Base-by-base conservation (phyloP, 495 filamentous ascomycete species). In the Podospora anserina region DNA sequence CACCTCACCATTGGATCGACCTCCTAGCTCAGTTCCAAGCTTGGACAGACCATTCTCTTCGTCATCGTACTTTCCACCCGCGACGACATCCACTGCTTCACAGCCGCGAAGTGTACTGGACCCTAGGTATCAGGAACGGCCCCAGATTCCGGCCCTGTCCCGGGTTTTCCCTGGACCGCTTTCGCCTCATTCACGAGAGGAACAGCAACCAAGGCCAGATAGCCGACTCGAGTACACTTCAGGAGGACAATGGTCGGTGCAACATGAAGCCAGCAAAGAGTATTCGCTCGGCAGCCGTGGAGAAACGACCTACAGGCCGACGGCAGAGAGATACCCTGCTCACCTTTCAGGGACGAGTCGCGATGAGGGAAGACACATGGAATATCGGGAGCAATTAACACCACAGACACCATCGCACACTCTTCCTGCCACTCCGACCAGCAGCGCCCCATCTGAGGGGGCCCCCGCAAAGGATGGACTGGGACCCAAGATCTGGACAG, bases 401-500 rank as follows among this genome's bases (percentile, higher is more conserved):
- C 70, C 64, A 1, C 77, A 78, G 27, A 67, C 56, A 15, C 58
- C 75, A 44, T 30, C 61, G 16, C 70, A 73, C 53, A 76, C 72
- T 64, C 66, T 76, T 57, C 81, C 83, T 7, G 71, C 79, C 11
- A 80, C 82, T 16, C 79, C 82, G 2, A 69, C 78, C 0, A 80
- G 77, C 69, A 74, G 77, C n/a, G 71, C 68, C 44, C 61, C 61
- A 11, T 76, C 80, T 0, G 85, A 87, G 61, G 76, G 76, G 13
- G 68, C 75, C 5, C 80, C 80, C 1, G 76, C 77, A 18, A 87
- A 87, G 71, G 85, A 87, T 72, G 82, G 82, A 2, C 75, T 87
- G 53, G 85, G 85, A 6, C 85, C 85, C 27, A 87, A 86, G 77
- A 87, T 87, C 62, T 88, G 85, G 85, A 87, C 84, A 5, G 86